Conservation (phyloP, 441 rosid species). For the Pelargonium australe region DNA sequence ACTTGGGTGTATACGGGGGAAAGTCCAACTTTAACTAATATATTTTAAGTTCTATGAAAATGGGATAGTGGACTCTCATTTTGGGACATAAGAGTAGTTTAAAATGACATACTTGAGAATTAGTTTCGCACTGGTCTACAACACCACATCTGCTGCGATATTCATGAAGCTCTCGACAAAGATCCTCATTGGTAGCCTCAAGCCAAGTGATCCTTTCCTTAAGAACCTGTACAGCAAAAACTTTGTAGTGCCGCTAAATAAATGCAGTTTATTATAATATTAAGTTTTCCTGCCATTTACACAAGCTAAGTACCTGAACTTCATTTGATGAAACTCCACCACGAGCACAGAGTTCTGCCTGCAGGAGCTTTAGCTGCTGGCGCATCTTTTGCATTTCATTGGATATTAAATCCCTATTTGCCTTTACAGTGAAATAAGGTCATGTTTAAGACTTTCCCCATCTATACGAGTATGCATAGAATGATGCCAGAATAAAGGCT, state of each 20-base stretch:
- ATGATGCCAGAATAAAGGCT: constrained; percentile 10
- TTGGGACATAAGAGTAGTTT: constrained; percentile 4
- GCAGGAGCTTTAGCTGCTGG: constrained; percentile 49
- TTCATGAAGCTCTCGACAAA: constrained; percentile 53
- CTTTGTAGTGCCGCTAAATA: neutral
- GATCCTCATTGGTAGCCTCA: constrained; percentile 52
- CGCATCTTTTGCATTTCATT: constrained; percentile 63
- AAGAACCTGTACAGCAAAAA: constrained; percentile 35
- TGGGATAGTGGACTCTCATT: constrained; percentile 1
- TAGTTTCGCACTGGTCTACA: constrained; percentile 37
- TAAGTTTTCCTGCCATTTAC: constrained; percentile 4
- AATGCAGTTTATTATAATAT: constrained; percentile 12
- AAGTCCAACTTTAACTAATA: neutral
- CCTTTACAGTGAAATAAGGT: constrained; percentile 34
- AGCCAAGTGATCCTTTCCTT: constrained; percentile 51
- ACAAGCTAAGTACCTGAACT: constrained; percentile 37
- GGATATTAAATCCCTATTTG: constrained; percentile 57
- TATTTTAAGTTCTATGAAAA: constrained; percentile 10
- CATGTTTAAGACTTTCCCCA: constrained; percentile 9
- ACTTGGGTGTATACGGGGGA: too few relatives aligned
- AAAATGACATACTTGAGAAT: constrained; percentile 33
- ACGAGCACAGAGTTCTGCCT: constrained; percentile 55
- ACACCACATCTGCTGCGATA: constrained; percentile 45
- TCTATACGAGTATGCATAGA: constrained; percentile 11
- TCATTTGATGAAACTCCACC: constrained; percentile 39